Conservation (phyloP, 2,329 filamentous ascomycete species). For the Botryotinia convoluta region DNA sequence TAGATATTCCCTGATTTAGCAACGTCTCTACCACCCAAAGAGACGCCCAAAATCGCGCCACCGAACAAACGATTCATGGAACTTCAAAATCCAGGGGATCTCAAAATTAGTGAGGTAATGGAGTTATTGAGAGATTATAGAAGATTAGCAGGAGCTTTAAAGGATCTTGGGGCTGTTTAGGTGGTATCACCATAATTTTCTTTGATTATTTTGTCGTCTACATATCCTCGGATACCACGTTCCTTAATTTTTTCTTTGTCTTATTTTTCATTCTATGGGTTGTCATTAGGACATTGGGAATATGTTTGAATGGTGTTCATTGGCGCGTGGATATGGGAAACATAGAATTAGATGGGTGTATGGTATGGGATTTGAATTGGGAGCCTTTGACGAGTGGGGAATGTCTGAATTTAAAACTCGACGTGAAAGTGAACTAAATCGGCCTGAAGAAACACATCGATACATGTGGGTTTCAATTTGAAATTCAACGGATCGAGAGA, state of each 20-base stretch:
- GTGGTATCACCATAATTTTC: constrained; percentile 9
- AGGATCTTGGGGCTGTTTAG: constrained; percentile 58
- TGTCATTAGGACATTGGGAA: neutral
- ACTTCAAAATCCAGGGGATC: constrained; percentile 64
- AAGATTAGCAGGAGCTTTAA: constrained; percentile 63
- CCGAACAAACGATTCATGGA: constrained; percentile 74
- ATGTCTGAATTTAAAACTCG: neutral
- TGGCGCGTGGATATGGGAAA: neutral
- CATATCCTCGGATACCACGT: neutral
- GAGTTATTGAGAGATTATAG: constrained; percentile 73
- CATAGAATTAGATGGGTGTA: constrained; percentile 15
- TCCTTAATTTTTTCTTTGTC: neutral
- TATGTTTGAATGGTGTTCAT: neutral
- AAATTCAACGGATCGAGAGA: neutral
- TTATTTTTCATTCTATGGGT: neutral
- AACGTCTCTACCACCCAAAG: constrained; percentile 53
- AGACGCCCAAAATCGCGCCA: constrained; percentile 56
- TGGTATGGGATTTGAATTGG: constrained; percentile 8
- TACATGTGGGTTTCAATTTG: neutral
- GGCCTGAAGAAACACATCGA: neutral
- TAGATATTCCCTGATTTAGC: constrained; percentile 63
- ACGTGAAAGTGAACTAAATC: neutral
- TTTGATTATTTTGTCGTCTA: constrained; percentile 7
- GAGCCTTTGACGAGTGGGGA: neutral
- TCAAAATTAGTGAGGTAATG: constrained; percentile 70